A percentile compares a stretch with the other conserved stretches of the same genome.
Conservation (phyloP, 169 alveolate genomes). For the Condylostoma magnum region DNA sequence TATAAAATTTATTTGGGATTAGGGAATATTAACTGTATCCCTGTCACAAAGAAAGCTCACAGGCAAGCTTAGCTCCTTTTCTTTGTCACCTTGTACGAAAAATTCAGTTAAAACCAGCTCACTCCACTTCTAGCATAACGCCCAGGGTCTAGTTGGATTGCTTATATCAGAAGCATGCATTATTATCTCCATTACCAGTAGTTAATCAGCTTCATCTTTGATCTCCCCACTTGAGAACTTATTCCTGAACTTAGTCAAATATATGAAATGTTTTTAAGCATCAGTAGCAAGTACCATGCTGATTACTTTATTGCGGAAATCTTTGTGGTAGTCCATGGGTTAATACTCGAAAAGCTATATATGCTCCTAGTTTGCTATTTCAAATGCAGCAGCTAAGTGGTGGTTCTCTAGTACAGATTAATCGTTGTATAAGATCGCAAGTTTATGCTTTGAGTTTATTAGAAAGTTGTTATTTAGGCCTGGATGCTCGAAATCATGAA, state of each 20-base stretch:
- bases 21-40: slow-evolving; percentile 63
- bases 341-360: slow-evolving; percentile 48
- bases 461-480: slow-evolving; percentile 68
- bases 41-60: slow-evolving; percentile 76
- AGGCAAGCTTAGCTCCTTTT: slow-evolving; percentile 72
- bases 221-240: slow-evolving; percentile 21
- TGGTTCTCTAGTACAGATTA: slow-evolving; percentile 69
- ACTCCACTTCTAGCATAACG: slow-evolving; percentile 70
- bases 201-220: slow-evolving; percentile 41
- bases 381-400: slow-evolving; percentile 69
- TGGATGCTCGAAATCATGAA: slow-evolving; percentile 82
- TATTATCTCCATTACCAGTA: slow-evolving; percentile 47
- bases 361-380: slow-evolving; percentile 24
- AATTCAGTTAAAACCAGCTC: slow-evolving; percentile 75
- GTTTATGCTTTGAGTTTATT: slow-evolving; percentile 46
- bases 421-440: slow-evolving; percentile 69
- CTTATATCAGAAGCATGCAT: slow-evolving; percentile 85
- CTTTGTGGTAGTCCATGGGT: slow-evolving; percentile 45
- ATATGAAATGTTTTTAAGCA: slow-evolving; percentile 59
- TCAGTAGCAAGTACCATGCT: slow-evolving; percentile 64
- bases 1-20: slow-evolving; percentile 78
- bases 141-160: slow-evolving; percentile 79
- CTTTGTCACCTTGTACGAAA: slow-evolving; percentile 82
- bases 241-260: slow-evolving; percentile 36
- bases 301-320: slow-evolving; percentile 54